Evolutionary conservation across 345 rosid genomes (phyloP), one percentile per base, ranked within the genome.

Genomic region (Corchorus olitorius): DNA sequence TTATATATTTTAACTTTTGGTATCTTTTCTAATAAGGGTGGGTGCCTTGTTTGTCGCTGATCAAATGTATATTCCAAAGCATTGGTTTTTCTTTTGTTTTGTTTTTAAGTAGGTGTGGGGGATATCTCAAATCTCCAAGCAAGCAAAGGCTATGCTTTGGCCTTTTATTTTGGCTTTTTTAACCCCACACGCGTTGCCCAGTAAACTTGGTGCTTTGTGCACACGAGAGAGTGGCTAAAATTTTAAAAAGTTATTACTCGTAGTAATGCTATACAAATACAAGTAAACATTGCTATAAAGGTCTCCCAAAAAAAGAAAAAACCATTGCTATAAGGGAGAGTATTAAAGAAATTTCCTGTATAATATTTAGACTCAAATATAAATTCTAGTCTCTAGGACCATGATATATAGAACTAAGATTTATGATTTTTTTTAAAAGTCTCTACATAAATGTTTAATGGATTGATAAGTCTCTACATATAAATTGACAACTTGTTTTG

Each of bases 201-300:
- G 72, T 54, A 76, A 70, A 69, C 89, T 56, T 85, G 59, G 90
- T 87, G 89, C 88, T 88, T 73, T 75, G 91, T 83, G 93, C 83
- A 33, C 14, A 2, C 43, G 22, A 20, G n/a, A 20, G n/a, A 41
- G 20, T 68, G 54, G 59, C 46, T 33, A 19, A 27, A 27, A 46
- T 22, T 27, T 12, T 43, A 22, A 17, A 62, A 41, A 27, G 35
- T 45, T 16, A 2, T 5, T 43, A 20, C 6, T 20, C 8, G 2
- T 11, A 2, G 13, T 20, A 13, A 6, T 9, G 13, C 43, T 0
- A 22, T 3, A 54, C 34, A 73, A 64, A 22, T 3, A 54, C 34
- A 73, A 64, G 45, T 6, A 52, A 14, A 49, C 19, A 20, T 15
- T 12, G 8, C 27, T 39, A 0, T 0, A 39, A 3, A 39, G 4